Percentiles rank a stretch among this genome's conserved stretches.
phyloP scores from a whole-genome alignment of 2,329 filamentous ascomycete genomes.

The Colletotrichum endophyticum region DNA sequence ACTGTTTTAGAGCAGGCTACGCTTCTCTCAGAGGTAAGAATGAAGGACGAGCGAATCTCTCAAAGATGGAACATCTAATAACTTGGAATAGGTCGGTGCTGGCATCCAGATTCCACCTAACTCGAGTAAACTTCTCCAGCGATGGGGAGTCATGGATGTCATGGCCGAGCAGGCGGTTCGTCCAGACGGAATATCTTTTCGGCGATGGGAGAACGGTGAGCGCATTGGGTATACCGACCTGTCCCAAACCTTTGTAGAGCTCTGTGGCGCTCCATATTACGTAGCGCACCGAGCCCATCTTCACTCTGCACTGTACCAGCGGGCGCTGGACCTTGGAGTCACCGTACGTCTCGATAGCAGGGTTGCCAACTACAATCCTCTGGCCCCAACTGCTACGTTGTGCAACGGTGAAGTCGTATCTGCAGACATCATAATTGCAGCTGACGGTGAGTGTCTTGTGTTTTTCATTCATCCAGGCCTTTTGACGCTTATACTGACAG shows the following conservation, averaged over 20 bases:
- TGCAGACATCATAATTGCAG: conserved; percentile 38
- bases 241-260: conserved; percentile 26
- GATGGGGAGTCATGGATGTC: conserved; percentile 26
- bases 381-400: conserved; percentile 24
- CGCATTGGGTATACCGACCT: conserved; percentile 24
- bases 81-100: conserved; percentile 16
- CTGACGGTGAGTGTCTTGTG: conserved; percentile 33
- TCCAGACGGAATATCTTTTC: conserved; percentile 25
- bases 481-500: neutral
- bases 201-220: conserved; percentile 28
- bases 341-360: conserved; percentile 26
- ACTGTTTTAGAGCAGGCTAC: conserved; percentile 19
- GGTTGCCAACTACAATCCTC: conserved; percentile 27
- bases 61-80: neutral
- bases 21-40: neutral
- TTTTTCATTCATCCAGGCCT: neutral
- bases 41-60: rapidly evolving
- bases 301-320: conserved; percentile 32
- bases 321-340: conserved; percentile 29
- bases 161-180: conserved; percentile 23
- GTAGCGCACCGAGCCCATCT: conserved; percentile 40
- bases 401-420: conserved; percentile 24
- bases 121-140: conserved; percentile 18
- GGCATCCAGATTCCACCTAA: conserved; percentile 25
- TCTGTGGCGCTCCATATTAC: conserved; percentile 35